Evolutionary conservation across 345 rosid species (phyloP).

Genomic region (Brassica napus): DNA sequence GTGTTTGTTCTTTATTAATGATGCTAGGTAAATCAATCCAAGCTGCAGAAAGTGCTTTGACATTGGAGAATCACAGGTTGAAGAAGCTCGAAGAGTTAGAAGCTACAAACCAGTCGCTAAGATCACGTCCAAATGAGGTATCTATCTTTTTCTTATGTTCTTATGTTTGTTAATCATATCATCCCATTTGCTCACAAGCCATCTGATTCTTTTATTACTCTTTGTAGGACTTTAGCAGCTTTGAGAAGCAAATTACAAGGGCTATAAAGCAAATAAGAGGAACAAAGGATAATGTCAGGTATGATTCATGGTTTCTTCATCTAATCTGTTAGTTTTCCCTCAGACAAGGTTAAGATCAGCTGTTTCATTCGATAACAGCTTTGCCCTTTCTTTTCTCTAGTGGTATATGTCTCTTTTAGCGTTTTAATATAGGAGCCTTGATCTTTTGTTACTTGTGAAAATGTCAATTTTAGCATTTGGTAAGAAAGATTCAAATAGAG

Average conservation of each 20-base stretch:
- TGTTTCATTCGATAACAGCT: background rate
- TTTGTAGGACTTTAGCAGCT: constrained; percentile 57
- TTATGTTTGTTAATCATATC: background rate
- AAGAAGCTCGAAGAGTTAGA: constrained; percentile 62
- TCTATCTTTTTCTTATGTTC: background rate
- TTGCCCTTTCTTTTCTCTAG: background rate
- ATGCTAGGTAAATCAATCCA: constrained; percentile 53
- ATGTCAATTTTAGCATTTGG: background rate
- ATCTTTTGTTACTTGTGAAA: constrained; percentile 12
- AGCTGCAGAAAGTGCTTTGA: constrained; percentile 71
- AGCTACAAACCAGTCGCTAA: constrained; percentile 50
- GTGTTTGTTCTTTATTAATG: constrained; percentile 18
- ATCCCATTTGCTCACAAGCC: constrained; percentile 25
- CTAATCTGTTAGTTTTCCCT: constrained; percentile 14
- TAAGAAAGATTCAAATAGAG: background rate
- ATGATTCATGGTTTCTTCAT: constrained; percentile 28
- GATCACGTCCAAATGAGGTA: constrained; percentile 58
- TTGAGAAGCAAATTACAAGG: constrained; percentile 63
- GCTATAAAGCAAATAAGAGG: constrained; percentile 66
- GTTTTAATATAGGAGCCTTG: background rate
- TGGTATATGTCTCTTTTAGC: constrained; percentile 15
- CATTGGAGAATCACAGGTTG: constrained; percentile 61
- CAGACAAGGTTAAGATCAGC: constrained; percentile 9
- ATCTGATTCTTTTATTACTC: background rate
- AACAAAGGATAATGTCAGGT: constrained; percentile 73